Percentiles rank a stretch among this genome's conserved stretches.
Conservation (phyloP, 2,329 filamentous ascomycete genomes). For the Ascochyta lentis region DNA sequence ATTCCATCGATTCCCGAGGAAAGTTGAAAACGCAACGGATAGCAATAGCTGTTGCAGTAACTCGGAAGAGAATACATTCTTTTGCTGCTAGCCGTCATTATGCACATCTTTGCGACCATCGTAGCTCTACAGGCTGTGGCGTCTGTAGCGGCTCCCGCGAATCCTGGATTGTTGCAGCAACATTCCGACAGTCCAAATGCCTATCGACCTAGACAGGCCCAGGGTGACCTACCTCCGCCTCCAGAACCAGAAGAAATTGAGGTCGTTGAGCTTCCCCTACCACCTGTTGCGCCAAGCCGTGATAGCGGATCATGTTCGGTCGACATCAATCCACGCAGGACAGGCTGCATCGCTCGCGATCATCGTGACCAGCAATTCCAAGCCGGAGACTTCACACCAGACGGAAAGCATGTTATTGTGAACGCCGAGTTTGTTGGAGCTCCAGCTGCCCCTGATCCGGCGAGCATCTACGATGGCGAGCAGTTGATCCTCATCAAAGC, state of each 20-base stretch:
- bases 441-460: conserved; percentile 45
- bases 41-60: background rate
- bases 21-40: too few relatives aligned
- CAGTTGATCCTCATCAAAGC: conserved; percentile 53
- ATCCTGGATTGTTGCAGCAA: background rate
- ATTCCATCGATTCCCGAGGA: too few relatives aligned
- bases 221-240: background rate
- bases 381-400: conserved; percentile 49
- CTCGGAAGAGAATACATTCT: background rate
- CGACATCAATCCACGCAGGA: conserved; percentile 44
- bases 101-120: background rate
- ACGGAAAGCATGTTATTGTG: conserved; percentile 54
- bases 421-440: conserved; percentile 54
- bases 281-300: conserved; percentile 41
- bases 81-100: background rate
- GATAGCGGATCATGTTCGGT: conserved; percentile 42
- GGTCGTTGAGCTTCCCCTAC: conserved; percentile 48
- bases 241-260: conserved; percentile 22
- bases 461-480: conserved; percentile 52
- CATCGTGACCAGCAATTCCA: conserved; percentile 26
- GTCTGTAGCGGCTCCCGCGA: background rate
- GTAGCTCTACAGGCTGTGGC: background rate
- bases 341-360: conserved; percentile 47
- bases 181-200: background rate
- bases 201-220: background rate